phyloP scores from a whole-genome alignment of 768 basidiomycete genomes.

The Pholiota microspora region DNA sequence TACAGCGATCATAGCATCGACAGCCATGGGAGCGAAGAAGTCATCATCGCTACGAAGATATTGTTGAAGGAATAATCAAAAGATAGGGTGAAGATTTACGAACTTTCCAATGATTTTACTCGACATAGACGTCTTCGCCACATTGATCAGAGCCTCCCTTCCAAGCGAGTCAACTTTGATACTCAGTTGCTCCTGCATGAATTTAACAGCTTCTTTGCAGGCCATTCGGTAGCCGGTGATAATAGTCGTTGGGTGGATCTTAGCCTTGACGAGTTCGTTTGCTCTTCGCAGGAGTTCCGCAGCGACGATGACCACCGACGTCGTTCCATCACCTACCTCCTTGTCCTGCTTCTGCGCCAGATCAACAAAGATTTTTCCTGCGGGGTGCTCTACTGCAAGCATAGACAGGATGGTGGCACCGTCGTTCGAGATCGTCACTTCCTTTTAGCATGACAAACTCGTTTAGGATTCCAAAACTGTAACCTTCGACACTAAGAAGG shows the following conservation, averaged over 20 bases:
- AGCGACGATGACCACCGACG: conserved; percentile 96
- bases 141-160: conserved; percentile 88
- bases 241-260: conserved; percentile 98
- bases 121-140: conserved; percentile 97
- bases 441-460: conserved; percentile 44
- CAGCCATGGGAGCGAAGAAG: conserved; percentile 97
- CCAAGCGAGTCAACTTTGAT: conserved; percentile 94
- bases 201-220: conserved; percentile 95
- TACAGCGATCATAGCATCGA: conserved; percentile 97
- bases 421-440: conserved; percentile 99
- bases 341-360: conserved; percentile 99
- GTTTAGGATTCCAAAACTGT: not conserved
- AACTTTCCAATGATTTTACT: conserved; percentile 98
- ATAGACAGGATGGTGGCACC: conserved; percentile 98
- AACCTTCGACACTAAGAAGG: conserved; percentile 3
- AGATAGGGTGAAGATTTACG: conserved; percentile 30
- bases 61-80: not conserved
- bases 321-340: conserved; percentile 99
- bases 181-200: conserved; percentile 96
- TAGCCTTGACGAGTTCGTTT: conserved; percentile 96
- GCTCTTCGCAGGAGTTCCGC: conserved; percentile 96
- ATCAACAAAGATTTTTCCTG: conserved; percentile 96
- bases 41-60: conserved; percentile 78
- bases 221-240: conserved; percentile 98
- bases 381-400: conserved; percentile 93